These are phyloP conservation scores for Cladosporium sp. DNA, from an alignment of 2,329 filamentous ascomycete genomes.

Conservation along the genomic window DNA sequence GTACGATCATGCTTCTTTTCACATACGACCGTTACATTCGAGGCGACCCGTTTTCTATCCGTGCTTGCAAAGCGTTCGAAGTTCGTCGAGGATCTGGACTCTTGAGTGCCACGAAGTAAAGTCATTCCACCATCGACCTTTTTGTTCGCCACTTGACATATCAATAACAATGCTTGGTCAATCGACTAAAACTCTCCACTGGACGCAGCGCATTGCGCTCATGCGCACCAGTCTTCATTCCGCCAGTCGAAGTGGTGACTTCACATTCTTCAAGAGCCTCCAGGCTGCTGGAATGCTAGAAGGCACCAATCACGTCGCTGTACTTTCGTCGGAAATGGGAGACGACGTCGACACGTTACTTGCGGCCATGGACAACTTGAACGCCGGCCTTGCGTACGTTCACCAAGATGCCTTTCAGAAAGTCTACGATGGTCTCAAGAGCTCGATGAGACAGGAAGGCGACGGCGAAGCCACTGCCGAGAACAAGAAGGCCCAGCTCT, in stretches of 20 bases:
- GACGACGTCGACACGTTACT: conserved; percentile 41
- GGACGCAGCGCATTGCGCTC: conserved; percentile 43
- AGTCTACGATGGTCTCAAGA: conserved; percentile 41
- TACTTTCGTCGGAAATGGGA: conserved; percentile 36
- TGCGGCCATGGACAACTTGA: conserved; percentile 44
- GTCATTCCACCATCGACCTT: too few relatives aligned
- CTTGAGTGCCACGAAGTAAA: too few relatives aligned
- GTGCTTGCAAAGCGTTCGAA: neutral
- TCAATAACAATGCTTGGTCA: neutral
- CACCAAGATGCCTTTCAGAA: conserved; percentile 46
- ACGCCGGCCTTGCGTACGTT: conserved; percentile 42
- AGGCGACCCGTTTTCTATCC: neutral
- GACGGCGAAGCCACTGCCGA: conserved; percentile 25
- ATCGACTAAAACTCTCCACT: conserved; percentile 35
- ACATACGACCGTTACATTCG: neutral
- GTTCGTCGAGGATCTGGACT: neutral
- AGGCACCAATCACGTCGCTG: conserved; percentile 43
- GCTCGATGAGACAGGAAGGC: conserved; percentile 25
- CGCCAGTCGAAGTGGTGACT: conserved; percentile 41
- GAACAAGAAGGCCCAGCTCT: conserved; percentile 33
- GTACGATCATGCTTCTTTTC: neutral
- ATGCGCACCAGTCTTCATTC: conserved; percentile 43
- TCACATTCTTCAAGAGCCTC: conserved; percentile 45
- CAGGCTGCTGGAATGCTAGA: conserved; percentile 42
- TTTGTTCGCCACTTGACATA: neutral